Percentiles rank a stretch among this genome's conserved stretches.
Conservation (phyloP, 75 land plant species). For the Pinus taeda region DNA sequence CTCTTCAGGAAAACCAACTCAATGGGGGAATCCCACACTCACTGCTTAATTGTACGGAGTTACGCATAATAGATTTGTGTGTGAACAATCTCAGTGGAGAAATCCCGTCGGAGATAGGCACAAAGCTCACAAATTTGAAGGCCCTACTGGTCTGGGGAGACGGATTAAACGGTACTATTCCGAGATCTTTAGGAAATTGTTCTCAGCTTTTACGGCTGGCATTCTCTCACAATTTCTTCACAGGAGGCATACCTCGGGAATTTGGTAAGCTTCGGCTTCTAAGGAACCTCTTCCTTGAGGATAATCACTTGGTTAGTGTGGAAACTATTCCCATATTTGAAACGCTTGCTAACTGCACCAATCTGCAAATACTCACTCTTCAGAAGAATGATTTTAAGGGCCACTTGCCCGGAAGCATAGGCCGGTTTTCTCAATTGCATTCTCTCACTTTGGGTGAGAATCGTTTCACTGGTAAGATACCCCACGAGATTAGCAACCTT, state of each 20-base stretch:
- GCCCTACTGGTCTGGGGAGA: background rate
- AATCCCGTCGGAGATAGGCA: background rate
- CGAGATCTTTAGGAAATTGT: slow-evolving; percentile 16
- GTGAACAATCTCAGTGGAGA: too few species aligned
- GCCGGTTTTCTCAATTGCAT: background rate
- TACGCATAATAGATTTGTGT: too few species aligned
- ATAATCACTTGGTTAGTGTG: slow-evolving; percentile 10
- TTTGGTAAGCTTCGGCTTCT: slow-evolving; percentile 13
- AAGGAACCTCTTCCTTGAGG: background rate
- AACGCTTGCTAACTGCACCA: background rate
- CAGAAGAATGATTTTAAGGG: slow-evolving; percentile 1
- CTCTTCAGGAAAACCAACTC: too few species aligned
- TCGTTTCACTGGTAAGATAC: background rate
- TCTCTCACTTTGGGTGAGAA: background rate
- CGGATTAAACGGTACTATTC: background rate
- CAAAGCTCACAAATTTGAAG: background rate
- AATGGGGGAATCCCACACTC: too few species aligned
- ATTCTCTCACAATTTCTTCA: slow-evolving; percentile 12
- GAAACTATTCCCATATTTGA: background rate
- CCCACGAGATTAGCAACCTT: background rate
- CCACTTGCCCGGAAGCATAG: background rate
- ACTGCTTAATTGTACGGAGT: too few species aligned
- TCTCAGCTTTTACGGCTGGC: slow-evolving; percentile 8
- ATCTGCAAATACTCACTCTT: background rate
- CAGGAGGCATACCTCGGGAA: slow-evolving; percentile 23